Evolutionary conservation across 75 land plant species (phyloP), one percentile per base, ranked within the genome.

Genomic region (Selaginella moellendorffii): DNA sequence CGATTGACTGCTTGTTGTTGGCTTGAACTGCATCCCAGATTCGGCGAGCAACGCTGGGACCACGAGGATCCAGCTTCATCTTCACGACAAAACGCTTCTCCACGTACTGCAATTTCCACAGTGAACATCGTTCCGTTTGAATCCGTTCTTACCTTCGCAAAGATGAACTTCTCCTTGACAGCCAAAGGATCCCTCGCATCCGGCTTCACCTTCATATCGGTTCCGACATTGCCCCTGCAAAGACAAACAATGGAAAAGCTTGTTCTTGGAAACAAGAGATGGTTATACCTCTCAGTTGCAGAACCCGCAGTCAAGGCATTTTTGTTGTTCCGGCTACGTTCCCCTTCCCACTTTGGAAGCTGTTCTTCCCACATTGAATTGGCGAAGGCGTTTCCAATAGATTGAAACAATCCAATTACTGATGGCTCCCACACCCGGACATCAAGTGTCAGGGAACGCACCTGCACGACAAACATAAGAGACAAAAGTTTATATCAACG

Each of bases 361-460:
- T 64, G 26, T 73, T 84, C 99, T 68, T 95, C 99, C 99, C 99
- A 95, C 0, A 95, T 71, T 31, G 88, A 83, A 65, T 95, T 95
- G 10, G 96, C 90, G 79, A 77, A 85, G 8, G 79, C 59, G 64
- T 95, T 95, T 12, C 99, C 99, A 68, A 95, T 54, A 31, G 99
- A 80, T 67, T 86, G 96, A 63, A 95, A 95, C 65, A 86, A 72
- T 68, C 71, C 71, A 29, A 95, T 80, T 29, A 95, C 99, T 56
- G 99, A 89, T 29, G 87, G 96, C 68, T 95, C 99, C 99, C 99
- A 95, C 10, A 89, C 96, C 68, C 77, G 85, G 10, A 95, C 96
- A 82, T 95, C 99, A 61, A 95, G 87, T 31, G 99, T 95, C 71
- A 95, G 77, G 24, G 99, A 95, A 21, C 99, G 79, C 14, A 95